These are phyloP conservation scores for Thelonectria rubi DNA, from an alignment of 2,329 filamentous ascomycete genomes.

Conservation along the genomic window DNA sequence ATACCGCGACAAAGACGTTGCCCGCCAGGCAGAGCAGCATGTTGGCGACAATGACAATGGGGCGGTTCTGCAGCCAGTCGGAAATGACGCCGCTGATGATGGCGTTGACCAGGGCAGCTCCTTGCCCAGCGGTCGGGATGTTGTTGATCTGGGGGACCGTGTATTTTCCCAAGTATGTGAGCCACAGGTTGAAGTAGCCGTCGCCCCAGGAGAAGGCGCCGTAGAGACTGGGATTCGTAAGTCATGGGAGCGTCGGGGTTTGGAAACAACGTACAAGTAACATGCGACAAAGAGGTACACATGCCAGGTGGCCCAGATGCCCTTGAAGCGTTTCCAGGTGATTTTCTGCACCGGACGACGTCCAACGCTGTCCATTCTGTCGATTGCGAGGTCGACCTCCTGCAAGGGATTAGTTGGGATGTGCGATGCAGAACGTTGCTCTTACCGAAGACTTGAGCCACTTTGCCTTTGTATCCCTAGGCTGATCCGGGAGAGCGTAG, in stretches of 20 bases:
- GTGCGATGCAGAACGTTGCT: neutral
- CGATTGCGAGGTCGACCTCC: constrained; percentile 21
- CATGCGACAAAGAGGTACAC: constrained; percentile 25
- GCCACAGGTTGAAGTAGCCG: constrained; percentile 50
- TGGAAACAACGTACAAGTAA: constrained; percentile 9
- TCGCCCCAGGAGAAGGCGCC: constrained; percentile 26
- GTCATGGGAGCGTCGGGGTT: neutral
- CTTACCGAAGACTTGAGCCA: constrained; percentile 20
- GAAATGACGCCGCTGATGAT: constrained; percentile 25
- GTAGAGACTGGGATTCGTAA: constrained; percentile 3
- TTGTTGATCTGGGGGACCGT: constrained; percentile 52
- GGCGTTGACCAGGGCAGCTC: constrained; percentile 24
- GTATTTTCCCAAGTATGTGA: constrained; percentile 46
- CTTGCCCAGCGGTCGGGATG: constrained; percentile 49
- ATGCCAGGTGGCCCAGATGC: constrained; percentile 26
- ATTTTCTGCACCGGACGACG: constrained; percentile 23
- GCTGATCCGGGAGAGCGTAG: constrained; percentile 28
- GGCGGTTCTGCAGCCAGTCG: constrained; percentile 21
- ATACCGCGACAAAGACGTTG: constrained; percentile 21
- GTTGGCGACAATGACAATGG: constrained; percentile 25
- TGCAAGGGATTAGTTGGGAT: neutral
- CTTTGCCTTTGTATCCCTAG: constrained; percentile 21
- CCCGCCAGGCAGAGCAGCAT: constrained; percentile 24
- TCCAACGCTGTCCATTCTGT: constrained; percentile 20
- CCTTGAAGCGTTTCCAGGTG: constrained; percentile 24